Conservation (phyloP, 441 rosid species). For the Croton setiger region DNA sequence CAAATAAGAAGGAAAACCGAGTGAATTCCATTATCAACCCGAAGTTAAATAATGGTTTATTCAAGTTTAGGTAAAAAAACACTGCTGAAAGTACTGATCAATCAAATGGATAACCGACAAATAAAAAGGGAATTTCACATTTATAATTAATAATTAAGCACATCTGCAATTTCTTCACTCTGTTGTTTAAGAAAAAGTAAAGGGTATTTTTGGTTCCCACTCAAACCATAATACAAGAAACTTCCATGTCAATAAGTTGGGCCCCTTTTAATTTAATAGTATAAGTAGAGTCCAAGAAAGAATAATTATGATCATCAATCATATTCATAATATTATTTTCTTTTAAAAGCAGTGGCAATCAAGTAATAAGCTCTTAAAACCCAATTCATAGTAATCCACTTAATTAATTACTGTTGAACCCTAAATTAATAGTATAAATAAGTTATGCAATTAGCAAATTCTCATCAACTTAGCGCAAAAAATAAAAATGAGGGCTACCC, state of each 20-base stretch:
- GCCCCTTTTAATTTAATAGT: background rate
- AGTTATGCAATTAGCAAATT: background rate
- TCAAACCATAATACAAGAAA: background rate
- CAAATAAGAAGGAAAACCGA: no score
- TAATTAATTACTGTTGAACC: background rate
- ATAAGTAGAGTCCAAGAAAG: constrained; percentile 18
- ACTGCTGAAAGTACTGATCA: no score
- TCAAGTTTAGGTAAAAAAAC: no score
- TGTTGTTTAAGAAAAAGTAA: background rate
- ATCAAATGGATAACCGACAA: no score
- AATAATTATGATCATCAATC: constrained; percentile 1
- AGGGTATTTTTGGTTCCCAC: background rate
- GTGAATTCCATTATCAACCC: no score
- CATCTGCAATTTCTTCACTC: no score
- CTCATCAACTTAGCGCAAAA: background rate
- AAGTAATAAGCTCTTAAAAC: background rate
- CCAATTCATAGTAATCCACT: background rate
- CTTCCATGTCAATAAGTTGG: background rate
- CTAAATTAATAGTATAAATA: constrained; percentile 3
- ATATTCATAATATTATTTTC: background rate
- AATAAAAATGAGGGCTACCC: constrained; percentile 9
- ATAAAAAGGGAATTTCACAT: no score
- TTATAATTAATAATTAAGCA: no score
- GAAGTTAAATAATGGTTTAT: no score
- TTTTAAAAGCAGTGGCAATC: background rate